phyloP scores from a whole-genome alignment of 1,284 basidiomycete species.

The Naganishia cerealis region DNA sequence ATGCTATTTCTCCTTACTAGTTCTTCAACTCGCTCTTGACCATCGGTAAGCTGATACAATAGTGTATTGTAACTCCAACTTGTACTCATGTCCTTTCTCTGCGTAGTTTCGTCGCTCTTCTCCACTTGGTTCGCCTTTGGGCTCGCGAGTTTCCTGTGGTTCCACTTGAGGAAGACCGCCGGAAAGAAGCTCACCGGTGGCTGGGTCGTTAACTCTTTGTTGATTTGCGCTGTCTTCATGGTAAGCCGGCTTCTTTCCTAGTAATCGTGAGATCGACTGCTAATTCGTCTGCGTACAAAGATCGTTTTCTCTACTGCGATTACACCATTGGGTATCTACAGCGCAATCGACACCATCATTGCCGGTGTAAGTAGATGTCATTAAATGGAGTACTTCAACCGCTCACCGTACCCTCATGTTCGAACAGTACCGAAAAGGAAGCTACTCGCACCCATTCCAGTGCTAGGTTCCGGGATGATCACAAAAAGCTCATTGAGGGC shows the following conservation, averaged over 20 bases:
- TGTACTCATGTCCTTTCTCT: background rate
- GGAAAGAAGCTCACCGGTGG: slow-evolving; percentile 34
- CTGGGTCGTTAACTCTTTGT: slow-evolving; percentile 35
- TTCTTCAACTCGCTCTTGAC: slow-evolving; percentile 52
- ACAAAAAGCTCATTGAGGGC: slow-evolving; percentile 3
- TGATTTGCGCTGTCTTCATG: slow-evolving; percentile 33
- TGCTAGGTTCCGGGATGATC: slow-evolving; percentile 37
- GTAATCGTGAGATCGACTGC: background rate
- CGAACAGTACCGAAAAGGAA: slow-evolving; percentile 40
- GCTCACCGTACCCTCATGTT: background rate
- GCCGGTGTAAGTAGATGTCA: slow-evolving; percentile 35
- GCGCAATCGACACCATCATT: slow-evolving; percentile 45
- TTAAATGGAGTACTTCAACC: background rate
- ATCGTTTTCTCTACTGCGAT: slow-evolving; percentile 43
- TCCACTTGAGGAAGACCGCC: slow-evolving; percentile 39
- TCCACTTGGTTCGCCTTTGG: slow-evolving; percentile 49
- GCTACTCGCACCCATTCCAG: slow-evolving; percentile 46
- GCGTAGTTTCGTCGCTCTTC: slow-evolving; percentile 43
- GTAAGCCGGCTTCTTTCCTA: slow-evolving; percentile 28
- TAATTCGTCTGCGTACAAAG: slow-evolving; percentile 29
- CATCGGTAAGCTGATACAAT: slow-evolving; percentile 35
- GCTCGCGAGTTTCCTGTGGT: slow-evolving; percentile 46
- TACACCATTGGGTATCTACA: slow-evolving; percentile 49
- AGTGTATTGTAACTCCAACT: background rate
- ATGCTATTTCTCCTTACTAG: background rate